A percentile compares a stretch with the other conserved stretches of the same genome.
phyloP scores from a whole-genome alignment of 306 rosid species.

The Luffa aegyptiaca region DNA sequence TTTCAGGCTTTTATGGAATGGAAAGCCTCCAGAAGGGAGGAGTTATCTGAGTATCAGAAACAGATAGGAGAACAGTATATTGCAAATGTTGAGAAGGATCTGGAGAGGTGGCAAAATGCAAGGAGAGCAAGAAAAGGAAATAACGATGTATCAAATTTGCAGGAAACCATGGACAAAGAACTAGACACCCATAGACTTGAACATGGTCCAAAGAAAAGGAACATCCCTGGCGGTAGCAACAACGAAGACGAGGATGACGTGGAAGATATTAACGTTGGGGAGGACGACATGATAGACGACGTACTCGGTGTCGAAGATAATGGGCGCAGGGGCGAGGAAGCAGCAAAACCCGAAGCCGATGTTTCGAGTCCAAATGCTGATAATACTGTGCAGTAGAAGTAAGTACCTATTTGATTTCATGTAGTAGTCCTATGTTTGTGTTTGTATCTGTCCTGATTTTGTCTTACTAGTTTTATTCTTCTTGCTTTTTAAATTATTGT shows the following conservation, averaged over 20 bases:
- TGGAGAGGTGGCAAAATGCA: conserved; percentile 95
- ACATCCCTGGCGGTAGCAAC: conserved; percentile 64
- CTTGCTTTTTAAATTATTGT: background rate
- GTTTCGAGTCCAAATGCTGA: conserved; percentile 26
- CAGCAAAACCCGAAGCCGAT: conserved; percentile 37
- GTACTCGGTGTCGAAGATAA: conserved; percentile 64
- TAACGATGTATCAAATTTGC: conserved; percentile 59
- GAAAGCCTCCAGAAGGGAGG: conserved; percentile 86
- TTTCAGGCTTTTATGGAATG: conserved; percentile 69
- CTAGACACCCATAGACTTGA: conserved; percentile 93
- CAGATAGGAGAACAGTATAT: conserved; percentile 79
- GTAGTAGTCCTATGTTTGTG: background rate
- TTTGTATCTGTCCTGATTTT: background rate
- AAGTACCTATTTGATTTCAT: conserved; percentile 2
- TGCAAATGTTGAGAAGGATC: conserved; percentile 83
- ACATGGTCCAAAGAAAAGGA: conserved; percentile 96
- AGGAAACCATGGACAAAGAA: conserved; percentile 99
- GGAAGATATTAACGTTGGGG: conserved; percentile 81
- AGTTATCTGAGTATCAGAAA: conserved; percentile 70
- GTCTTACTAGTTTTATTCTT: conserved; percentile 6
- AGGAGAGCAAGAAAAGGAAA: conserved; percentile 59
- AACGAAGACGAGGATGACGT: conserved; percentile 83
- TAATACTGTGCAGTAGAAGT: conserved; percentile 11
- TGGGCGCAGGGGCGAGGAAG: conserved; percentile 56
- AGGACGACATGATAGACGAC: conserved; percentile 93